A percentile compares a stretch with the other conserved stretches of the same genome.
phyloP scores from a whole-genome alignment of 2,329 filamentous ascomycete genomes.

The Aspergillus vadensis region DNA sequence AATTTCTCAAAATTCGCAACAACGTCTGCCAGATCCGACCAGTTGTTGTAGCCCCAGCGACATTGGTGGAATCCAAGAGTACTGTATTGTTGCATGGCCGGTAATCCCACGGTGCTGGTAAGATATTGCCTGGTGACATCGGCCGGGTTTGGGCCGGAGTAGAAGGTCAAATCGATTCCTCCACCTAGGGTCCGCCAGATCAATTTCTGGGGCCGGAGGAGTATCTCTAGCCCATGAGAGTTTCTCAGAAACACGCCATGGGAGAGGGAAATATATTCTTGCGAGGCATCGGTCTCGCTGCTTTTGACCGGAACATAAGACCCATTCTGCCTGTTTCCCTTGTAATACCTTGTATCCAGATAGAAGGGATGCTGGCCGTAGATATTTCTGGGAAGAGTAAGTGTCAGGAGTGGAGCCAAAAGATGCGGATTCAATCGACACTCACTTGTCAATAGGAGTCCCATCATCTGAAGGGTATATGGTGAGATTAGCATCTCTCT shows the following conservation, averaged over 20 bases:
- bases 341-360: conserved; percentile 75
- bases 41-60: conserved; percentile 78
- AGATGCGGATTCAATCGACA: background rate
- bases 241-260: conserved; percentile 80
- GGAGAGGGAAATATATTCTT: conserved; percentile 65
- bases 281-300: conserved; percentile 55
- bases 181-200: conserved; percentile 77
- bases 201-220: conserved; percentile 64
- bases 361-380: conserved; percentile 80
- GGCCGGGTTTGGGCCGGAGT: conserved; percentile 68
- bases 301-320: conserved; percentile 56
- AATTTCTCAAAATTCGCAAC: conserved; percentile 57
- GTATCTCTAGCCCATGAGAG: conserved; percentile 72
- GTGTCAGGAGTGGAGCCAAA: background rate
- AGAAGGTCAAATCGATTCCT: conserved; percentile 77
- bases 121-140: conserved; percentile 73
- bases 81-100: conserved; percentile 80
- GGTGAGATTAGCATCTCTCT: conserved; percentile 70
- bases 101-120: conserved; percentile 65
- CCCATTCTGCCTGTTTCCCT: conserved; percentile 52
- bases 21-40: conserved; percentile 64
- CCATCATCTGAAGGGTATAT: conserved; percentile 69
- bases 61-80: conserved; percentile 82
- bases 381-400: conserved; percentile 55
- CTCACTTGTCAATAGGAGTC: conserved; percentile 52